Evolutionary conservation across 75 land plant species (phyloP), one percentile per base, ranked within the genome.

Genomic region (Picea sitchensis): DNA sequence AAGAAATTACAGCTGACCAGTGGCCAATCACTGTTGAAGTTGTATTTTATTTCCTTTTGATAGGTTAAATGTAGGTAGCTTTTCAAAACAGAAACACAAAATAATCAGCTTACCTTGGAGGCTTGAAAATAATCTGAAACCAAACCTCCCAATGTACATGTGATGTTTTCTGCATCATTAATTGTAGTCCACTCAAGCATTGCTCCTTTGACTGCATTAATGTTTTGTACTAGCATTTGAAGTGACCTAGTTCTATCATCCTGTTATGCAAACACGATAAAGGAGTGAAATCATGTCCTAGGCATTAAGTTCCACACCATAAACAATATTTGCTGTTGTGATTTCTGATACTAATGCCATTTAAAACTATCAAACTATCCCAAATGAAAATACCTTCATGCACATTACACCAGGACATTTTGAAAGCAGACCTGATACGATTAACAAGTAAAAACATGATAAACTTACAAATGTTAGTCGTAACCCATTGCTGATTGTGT

Each of bases 241-340:
- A 78, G 89, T 15, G 82, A 77, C 84, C 65, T 84, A 5, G 88
- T 89, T 36, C 82, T 76, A 18, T 91, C 81, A 83, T 91, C 92
- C 92, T 91, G 74, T 31, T 58, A 26, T n/a, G 61, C 69, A 73
- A 60, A 56, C 23, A 17, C 5, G 15, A 36, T 23, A 32, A 12
- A 7, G 32, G 80, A 14, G 58, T 41, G 30, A 56, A 81, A 3
- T 65, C 30, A 56, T 26, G 65, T 58, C 32, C 61, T 26, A 15
- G 77, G 15, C 9, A 58, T 9, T 21, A 18, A 56, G 3, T 5
- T 54, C 76, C 54, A 57, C 47, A 72, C n/a, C 51, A 77, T 44
- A 36, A 30, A 77, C 20, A 14, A 8, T 58, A 41, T 64, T 61
- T 41, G 26, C 51, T 76, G 60, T 20, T 38, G 26, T 63, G 41